Evolutionary conservation across 2,329 filamentous ascomycete species (phyloP).

Genomic region (Pseudopithomyces maydicus): DNA sequence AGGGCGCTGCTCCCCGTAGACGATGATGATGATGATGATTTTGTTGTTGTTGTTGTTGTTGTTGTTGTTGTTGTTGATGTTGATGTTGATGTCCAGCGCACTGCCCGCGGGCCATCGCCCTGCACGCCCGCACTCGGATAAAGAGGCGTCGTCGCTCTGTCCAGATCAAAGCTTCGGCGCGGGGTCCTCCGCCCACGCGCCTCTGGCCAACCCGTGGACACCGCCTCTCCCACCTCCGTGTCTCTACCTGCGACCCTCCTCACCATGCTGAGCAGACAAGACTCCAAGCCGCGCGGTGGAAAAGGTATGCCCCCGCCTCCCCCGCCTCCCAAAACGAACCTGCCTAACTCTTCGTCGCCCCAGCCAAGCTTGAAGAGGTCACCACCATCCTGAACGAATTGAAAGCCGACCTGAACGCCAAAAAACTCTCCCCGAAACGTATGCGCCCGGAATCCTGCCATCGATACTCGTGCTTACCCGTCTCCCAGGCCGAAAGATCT

Average conservation of each 20-base stretch:
- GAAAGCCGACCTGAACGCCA: constrained; percentile 64
- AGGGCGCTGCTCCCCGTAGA: no score
- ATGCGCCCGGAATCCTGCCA: constrained; percentile 30
- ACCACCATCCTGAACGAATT: constrained; percentile 67
- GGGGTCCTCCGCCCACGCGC: constrained; percentile 1
- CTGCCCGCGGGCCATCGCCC: no score
- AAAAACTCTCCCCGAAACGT: constrained; percentile 65
- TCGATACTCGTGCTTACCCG: constrained; percentile 11
- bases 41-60: no score
- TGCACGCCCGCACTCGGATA: no score
- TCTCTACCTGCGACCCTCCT: neutral
- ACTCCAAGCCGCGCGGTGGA: constrained; percentile 20
- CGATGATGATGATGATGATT: no score
- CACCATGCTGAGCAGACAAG: constrained; percentile 20
- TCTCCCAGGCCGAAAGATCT: constrained; percentile 63
- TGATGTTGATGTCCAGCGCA: no score
- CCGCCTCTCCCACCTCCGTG: neutral
- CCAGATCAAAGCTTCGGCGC: constrained; percentile 1
- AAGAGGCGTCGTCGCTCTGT: neutral
- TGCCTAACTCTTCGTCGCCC: neutral
- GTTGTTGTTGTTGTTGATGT: no score
- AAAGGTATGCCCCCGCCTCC: constrained; percentile 16
- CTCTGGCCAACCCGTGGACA: neutral
- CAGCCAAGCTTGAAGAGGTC: constrained; percentile 73
- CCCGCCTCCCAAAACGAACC: neutral